Conservation (phyloP, 106 monocot genomes). For the Hemerocallis citrina region DNA sequence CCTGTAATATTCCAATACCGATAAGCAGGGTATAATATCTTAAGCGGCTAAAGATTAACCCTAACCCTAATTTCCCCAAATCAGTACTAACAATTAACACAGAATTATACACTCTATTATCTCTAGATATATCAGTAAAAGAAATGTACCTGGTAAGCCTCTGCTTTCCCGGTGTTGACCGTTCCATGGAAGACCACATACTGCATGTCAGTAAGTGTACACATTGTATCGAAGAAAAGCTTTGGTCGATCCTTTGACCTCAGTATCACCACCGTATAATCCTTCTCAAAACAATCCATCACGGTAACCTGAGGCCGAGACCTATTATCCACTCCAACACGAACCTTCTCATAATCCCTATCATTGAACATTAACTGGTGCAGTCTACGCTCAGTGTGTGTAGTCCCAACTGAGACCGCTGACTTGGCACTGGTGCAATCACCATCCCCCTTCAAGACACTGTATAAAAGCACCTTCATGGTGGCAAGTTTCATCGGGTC, state of each 20-base stretch:
- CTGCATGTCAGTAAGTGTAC: conserved; percentile 51
- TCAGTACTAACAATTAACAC: too few relatives aligned
- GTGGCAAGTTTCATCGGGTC: conserved; percentile 11
- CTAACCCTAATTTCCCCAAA: too few relatives aligned
- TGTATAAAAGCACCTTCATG: conserved; percentile 22
- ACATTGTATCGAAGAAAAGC: conserved; percentile 60
- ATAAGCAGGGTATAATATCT: too few relatives aligned
- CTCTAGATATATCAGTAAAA: too few relatives aligned
- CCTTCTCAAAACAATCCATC: conserved; percentile 40
- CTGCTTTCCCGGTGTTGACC: conserved; percentile 14
- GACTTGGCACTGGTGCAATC: conserved; percentile 10
- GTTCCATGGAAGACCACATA: conserved; percentile 69
- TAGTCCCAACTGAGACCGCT: conserved; percentile 11
- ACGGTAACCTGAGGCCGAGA: conserved; percentile 29
- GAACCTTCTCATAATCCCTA: conserved; percentile 34
- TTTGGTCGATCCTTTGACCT: conserved; percentile 54
- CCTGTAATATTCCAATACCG: too few relatives aligned
- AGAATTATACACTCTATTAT: too few relatives aligned
- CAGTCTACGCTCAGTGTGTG: conserved; percentile 37
- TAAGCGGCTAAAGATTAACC: too few relatives aligned
- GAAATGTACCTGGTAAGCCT: conserved; percentile 47
- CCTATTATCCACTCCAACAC: too few relatives aligned
- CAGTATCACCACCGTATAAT: conserved; percentile 42
- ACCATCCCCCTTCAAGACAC: conserved; percentile 16
- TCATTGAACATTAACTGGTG: conserved; percentile 51